Conservation (phyloP, 164 flowering plant species). For the Stephania japonica region DNA sequence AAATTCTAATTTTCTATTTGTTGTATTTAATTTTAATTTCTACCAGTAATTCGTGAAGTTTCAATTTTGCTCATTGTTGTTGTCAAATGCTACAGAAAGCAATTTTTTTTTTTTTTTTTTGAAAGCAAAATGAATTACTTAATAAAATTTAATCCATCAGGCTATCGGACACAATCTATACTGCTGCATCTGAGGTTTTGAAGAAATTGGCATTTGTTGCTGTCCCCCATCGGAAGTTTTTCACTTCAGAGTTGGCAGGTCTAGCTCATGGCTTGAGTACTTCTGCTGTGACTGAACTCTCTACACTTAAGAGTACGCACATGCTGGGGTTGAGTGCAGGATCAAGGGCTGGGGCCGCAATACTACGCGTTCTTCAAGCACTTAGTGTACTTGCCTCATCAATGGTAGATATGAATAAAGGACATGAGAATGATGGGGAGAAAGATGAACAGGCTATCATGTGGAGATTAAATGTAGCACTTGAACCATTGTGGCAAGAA, state of each 20-base stretch:
- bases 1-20: constrained; percentile 17
- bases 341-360: constrained; percentile 88
- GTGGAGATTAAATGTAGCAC: constrained; percentile 63
- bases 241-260: constrained; percentile 65
- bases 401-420: constrained; percentile 22
- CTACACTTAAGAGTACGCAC: constrained; percentile 57
- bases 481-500: constrained; percentile 89
- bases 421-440: constrained; percentile 36
- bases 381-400: constrained; percentile 57
- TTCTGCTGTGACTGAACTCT: constrained; percentile 74
- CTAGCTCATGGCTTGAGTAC: constrained; percentile 57
- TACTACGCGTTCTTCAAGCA: constrained; percentile 77
- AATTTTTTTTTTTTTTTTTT: not conserved
- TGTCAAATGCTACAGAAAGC: not conserved
- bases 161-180: constrained; percentile 84
- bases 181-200: constrained; percentile 73
- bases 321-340: constrained; percentile 81
- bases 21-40: constrained; percentile 2
- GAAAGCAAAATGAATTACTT: no score
- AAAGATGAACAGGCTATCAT: constrained; percentile 54
- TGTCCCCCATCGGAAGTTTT: constrained; percentile 55
- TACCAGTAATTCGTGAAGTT: not conserved
- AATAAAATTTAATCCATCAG: constrained; percentile 26
- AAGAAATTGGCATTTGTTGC: constrained; percentile 80
- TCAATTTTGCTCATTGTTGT: not conserved